These are phyloP conservation scores for Apiospora hydei DNA, from an alignment of 2,329 filamentous ascomycete species.

Conservation along the genomic window DNA sequence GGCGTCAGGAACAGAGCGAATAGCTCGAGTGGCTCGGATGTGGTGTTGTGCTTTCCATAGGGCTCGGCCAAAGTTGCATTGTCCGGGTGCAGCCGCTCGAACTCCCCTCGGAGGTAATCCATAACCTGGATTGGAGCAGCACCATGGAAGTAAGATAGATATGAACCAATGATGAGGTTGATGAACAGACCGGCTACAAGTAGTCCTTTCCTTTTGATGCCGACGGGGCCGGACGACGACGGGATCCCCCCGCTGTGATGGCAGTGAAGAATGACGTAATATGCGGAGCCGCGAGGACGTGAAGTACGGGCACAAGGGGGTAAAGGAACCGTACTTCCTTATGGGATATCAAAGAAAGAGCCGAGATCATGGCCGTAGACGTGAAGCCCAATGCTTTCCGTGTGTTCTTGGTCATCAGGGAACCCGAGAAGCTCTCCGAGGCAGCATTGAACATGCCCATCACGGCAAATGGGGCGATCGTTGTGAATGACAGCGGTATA, in stretches of 20 bases:
- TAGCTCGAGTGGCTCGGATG: conserved; percentile 51
- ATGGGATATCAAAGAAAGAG: conserved; percentile 83
- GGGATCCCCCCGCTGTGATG: conserved; percentile 38
- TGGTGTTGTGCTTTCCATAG: conserved; percentile 34
- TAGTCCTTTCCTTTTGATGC: conserved; percentile 59
- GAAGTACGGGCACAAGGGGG: conserved; percentile 85
- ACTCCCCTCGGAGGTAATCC: conserved; percentile 76
- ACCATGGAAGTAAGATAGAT: conserved; percentile 80
- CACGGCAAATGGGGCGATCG: conserved; percentile 78
- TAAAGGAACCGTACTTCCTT: conserved; percentile 99
- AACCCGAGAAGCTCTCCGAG: conserved; percentile 43
- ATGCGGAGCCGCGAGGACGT: conserved; percentile 77
- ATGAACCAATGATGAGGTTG: conserved; percentile 76
- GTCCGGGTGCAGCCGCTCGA: conserved; percentile 64
- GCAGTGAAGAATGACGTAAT: conserved; percentile 70
- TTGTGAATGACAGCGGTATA: conserved; percentile 84
- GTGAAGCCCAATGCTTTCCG: conserved; percentile 64
- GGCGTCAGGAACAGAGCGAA: conserved; percentile 89
- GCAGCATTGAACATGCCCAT: conserved; percentile 65
- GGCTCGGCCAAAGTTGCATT: conserved; percentile 42
- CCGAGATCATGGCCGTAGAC: conserved; percentile 64
- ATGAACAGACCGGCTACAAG: conserved; percentile 64
- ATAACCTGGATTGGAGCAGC: conserved; percentile 79
- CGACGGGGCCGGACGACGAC: conserved; percentile 37
- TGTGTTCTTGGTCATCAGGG: conserved; percentile 48